Evolutionary conservation across 768 basidiomycete genomes (phyloP), one percentile per base, ranked within the genome.

Genomic region (Serendipita sp.): DNA sequence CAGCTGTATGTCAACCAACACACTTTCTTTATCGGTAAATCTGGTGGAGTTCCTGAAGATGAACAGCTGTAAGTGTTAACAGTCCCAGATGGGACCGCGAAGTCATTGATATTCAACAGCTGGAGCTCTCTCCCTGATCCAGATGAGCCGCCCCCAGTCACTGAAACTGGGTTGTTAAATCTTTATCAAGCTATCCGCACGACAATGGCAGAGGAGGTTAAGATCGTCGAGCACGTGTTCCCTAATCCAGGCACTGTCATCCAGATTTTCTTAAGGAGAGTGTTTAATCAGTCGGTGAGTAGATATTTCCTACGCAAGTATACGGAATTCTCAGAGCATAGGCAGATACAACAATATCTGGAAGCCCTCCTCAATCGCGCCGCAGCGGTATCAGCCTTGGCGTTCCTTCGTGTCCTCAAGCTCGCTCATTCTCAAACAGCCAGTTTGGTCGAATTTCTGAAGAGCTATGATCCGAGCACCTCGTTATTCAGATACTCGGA

Each of bases 171-270:
- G 7, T 75, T 98, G 41, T 78, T 79, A 4, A 87, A 86, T 38
- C 75, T 98, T 41, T 91, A 95, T 70, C 77, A 78, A 23, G 93
- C 98, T 73, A 97, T 99, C 65, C 80, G 91, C 46, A 78, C 79
- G 3, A 98, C 95, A 0, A 92, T 97, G 28, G 89, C 87, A 38
- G 93, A 95, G 65, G 96, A 99, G 74, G 88, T 91, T 0, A 92
- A 97, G 71, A 99, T 99, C 63, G 94, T 99, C 34, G 94, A 96
- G 73, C 95, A 93, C 2, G 96, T 99, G 11, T 99, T 99, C 73
- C 96, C 96, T 0, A 92, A 95, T 69, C 95, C 96, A 7, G 83
- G 88, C 16, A 83, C 91, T 15, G 96, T 99, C 2, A 94, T 98
- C 91, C 92, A 96, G 73, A 94, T 97, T 15, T 98, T 99, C 74